These are phyloP conservation scores for Colletotrichum spinosum DNA, from an alignment of 2,329 filamentous ascomycete genomes.

Conservation along the genomic window DNA sequence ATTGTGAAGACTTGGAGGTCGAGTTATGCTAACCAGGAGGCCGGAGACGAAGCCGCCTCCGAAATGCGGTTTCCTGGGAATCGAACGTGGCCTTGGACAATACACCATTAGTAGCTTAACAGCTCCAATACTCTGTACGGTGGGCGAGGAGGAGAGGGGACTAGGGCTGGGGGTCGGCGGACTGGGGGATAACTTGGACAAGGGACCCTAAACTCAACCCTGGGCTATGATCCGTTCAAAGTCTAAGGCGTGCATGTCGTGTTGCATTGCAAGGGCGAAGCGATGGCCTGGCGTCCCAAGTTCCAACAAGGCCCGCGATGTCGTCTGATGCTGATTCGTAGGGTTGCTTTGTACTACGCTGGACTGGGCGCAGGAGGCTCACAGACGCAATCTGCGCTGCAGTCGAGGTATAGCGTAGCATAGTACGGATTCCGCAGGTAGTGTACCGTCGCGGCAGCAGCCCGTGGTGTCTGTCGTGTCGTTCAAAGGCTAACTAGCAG, in stretches of 20 bases:
- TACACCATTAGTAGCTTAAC: too few relatives aligned
- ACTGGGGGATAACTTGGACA: not conserved
- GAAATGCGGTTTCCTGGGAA: too few relatives aligned
- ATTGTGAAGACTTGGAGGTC: too few relatives aligned
- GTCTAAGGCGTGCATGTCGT: slow-evolving; percentile 29
- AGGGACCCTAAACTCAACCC: not conserved
- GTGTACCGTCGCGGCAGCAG: not conserved
- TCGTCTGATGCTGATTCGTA: slow-evolving; percentile 34
- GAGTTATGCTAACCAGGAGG: too few relatives aligned
- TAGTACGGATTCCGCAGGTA: not conserved
- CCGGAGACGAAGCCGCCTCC: too few relatives aligned
- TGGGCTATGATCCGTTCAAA: slow-evolving; percentile 9
- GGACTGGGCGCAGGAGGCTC: slow-evolving; percentile 18
- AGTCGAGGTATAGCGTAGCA: slow-evolving; percentile 12
- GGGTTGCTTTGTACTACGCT: not conserved
- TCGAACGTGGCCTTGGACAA: too few relatives aligned
- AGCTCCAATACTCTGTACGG: too few relatives aligned
- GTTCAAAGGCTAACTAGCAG: too few relatives aligned
- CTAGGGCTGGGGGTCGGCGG: too few relatives aligned
- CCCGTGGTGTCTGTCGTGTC: too few relatives aligned
- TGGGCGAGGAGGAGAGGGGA: too few relatives aligned
- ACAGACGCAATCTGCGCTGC: slow-evolving; percentile 27
- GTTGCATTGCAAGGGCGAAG: slow-evolving; percentile 20
- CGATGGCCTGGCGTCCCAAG: slow-evolving; percentile 21
- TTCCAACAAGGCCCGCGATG: slow-evolving; percentile 20